Evolutionary conservation across 495 filamentous ascomycete genomes (phyloP), one percentile per base, ranked within the genome.

Genomic region (Talaromyces wortmannii): DNA sequence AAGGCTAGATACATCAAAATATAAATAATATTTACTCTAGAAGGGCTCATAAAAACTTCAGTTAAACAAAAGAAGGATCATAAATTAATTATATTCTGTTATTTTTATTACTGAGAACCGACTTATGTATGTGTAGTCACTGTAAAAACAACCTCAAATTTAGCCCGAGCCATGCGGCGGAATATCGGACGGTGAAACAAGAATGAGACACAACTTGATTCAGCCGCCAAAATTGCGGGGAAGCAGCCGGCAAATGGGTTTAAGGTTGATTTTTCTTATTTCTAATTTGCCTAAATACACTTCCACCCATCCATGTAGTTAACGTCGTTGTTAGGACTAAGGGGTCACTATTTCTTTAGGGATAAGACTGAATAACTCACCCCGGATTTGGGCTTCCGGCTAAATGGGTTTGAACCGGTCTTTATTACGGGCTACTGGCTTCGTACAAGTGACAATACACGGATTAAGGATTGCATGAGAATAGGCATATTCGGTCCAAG

Each of bases 111-210:
- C 23, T 2, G 2, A 4, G 23, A 23, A 4, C 23, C 4, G 23
- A 23, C 23, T 23, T 2, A 23, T 23, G 23, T 23, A 23, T 23
- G 23, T 23, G 23, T 23, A 23, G 23, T 23, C 4, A 2, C 23
- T 23, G 1, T 23, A 23, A 23, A 23, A 23, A 23, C 4, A 23
- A 23, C 23, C 23, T 23, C 2, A 23, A 23, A 8, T 60, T 18
- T 61, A 61, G 45, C 45, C 44, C 6, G 50, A 55, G 23, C 2
- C 36, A 40, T 13, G 13, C 8, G 36, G 36, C 36, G 36, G 36
- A 40, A 40, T 40, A 13, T 40, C 36, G 36, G 36, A 13, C 8
- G 36, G 36, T 10, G 8, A 40, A 40, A 40, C 8, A 2, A 40
- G 13, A 40, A 40, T 40, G 8, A 8, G 36, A 40, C 8, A 40